These are phyloP conservation scores for Hippophae tibetana DNA, from an alignment of 306 rosid genomes.

Conservation along the genomic window DNA sequence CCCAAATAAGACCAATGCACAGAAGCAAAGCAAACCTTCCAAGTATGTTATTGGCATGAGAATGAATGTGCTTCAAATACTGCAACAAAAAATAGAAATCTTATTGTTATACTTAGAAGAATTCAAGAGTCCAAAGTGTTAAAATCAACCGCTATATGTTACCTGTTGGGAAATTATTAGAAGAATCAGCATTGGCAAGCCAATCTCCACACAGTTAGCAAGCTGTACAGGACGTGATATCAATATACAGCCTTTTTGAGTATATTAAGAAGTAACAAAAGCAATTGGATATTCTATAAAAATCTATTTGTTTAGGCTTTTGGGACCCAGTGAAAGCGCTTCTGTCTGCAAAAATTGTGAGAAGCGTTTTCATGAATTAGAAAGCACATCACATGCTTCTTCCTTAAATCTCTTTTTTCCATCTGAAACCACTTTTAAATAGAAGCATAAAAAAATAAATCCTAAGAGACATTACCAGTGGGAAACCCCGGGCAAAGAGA, in stretches of 20 bases:
- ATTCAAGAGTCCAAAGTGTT: neutral
- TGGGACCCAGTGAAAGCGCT: too few relatives aligned
- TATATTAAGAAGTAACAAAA: slow-evolving; percentile 3
- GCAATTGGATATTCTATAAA: slow-evolving; percentile 1
- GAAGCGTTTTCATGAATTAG: too few relatives aligned
- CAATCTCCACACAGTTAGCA: slow-evolving; percentile 76
- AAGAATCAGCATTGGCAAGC: slow-evolving; percentile 78
- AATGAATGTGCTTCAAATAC: slow-evolving; percentile 54
- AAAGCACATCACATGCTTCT: too few relatives aligned
- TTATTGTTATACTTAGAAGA: neutral
- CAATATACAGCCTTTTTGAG: slow-evolving; percentile 16
- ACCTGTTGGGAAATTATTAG: slow-evolving; percentile 76
- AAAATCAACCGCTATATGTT: slow-evolving; percentile 2
- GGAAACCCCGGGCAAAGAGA: slow-evolving; percentile 71
- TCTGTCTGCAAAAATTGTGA: too few relatives aligned
- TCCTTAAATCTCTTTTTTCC: too few relatives aligned
- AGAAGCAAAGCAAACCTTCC: slow-evolving; percentile 71
- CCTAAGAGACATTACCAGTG: slow-evolving; percentile 42
- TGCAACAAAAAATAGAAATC: slow-evolving; percentile 16
- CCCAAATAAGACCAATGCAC: slow-evolving; percentile 61
- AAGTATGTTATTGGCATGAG: slow-evolving; percentile 22
- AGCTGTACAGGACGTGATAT: slow-evolving; percentile 43
- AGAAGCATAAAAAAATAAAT: too few relatives aligned
- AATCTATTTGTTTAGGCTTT: too few relatives aligned
- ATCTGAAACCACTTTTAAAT: too few relatives aligned